phyloP scores from a whole-genome alignment of 768 basidiomycete species.

The Saitozyma podzolica region DNA sequence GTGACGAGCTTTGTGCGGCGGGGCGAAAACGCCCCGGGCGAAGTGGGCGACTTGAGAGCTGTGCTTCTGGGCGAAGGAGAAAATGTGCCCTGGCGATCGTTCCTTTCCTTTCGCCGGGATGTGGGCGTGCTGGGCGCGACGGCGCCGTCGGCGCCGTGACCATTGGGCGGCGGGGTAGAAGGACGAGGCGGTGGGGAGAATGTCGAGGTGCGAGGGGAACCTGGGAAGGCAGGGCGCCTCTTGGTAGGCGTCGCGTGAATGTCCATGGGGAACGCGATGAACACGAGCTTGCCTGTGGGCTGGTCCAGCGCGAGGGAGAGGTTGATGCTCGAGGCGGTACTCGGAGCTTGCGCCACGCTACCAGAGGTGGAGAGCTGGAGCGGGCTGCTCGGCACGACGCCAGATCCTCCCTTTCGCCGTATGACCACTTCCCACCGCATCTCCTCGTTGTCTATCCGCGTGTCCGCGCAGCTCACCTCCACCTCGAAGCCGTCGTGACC shows the following conservation, averaged over 20 bases:
- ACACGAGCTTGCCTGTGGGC: conserved; percentile 45
- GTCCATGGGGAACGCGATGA: conserved; percentile 39
- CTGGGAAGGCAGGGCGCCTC: background rate
- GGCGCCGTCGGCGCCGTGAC: background rate
- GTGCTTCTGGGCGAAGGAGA: background rate
- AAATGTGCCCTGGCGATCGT: background rate
- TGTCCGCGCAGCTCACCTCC: conserved; percentile 1
- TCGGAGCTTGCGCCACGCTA: conserved; percentile 19
- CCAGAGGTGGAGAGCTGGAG: conserved; percentile 13
- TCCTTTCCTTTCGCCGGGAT: background rate
- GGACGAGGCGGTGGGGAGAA: background rate
- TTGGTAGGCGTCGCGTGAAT: conserved; percentile 14
- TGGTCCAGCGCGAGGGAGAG: conserved; percentile 41
- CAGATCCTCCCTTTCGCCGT: conserved; percentile 1
- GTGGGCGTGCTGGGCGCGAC: background rate
- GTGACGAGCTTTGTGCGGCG: conserved; percentile 21
- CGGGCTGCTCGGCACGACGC: conserved; percentile 8
- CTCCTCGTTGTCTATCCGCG: conserved; percentile 15
- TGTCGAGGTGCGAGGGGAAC: background rate
- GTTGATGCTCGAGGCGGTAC: conserved; percentile 38
- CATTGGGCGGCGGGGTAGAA: background rate
- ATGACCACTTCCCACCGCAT: conserved; percentile 68
- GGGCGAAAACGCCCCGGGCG: conserved; percentile 9
- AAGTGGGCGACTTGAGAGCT: background rate
- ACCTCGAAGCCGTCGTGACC: conserved; percentile 7